These are phyloP conservation scores for Botrytis pseudocinerea DNA, from an alignment of 2,329 filamentous ascomycete genomes.

Conservation along the genomic window DNA sequence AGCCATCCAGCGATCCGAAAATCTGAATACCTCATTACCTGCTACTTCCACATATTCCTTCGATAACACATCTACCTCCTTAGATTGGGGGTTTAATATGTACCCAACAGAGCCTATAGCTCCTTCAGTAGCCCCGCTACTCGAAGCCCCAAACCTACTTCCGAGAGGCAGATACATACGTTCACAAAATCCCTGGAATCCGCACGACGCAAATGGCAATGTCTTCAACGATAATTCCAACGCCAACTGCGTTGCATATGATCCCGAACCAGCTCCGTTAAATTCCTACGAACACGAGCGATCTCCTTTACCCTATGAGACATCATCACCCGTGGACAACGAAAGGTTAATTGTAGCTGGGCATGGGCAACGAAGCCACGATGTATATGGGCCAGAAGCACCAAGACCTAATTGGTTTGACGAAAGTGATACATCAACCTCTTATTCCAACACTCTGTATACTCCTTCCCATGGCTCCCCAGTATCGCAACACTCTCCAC, in stretches of 20 bases:
- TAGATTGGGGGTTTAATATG: constrained; percentile 5
- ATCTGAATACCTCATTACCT: constrained; percentile 14
- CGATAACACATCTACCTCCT: neutral
- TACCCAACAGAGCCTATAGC: neutral
- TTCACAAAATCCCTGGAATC: constrained; percentile 32
- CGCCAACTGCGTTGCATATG: constrained; percentile 45
- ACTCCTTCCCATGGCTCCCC: constrained; percentile 26
- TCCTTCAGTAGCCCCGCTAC: neutral
- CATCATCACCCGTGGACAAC: constrained; percentile 1
- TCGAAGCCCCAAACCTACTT: constrained; percentile 21
- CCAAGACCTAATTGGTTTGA: constrained; percentile 31
- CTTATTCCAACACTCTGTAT: constrained; percentile 28
- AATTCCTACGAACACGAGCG: constrained; percentile 63
- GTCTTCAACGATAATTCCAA: constrained; percentile 25
- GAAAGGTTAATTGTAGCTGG: neutral
- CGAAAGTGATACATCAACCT: constrained; percentile 24
- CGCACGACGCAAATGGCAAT: constrained; percentile 29
- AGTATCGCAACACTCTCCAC: constrained; percentile 26
- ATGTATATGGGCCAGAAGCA: constrained; percentile 36
- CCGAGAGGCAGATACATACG: constrained; percentile 13
- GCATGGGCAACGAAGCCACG: constrained; percentile 12
- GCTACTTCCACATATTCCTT: constrained; percentile 12
- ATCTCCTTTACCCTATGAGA: constrained; percentile 64
- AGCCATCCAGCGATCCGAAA: constrained; percentile 16
- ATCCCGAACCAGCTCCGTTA: constrained; percentile 65